Conservation (phyloP, 306 rosid species). For the Hippophae tibetana region DNA sequence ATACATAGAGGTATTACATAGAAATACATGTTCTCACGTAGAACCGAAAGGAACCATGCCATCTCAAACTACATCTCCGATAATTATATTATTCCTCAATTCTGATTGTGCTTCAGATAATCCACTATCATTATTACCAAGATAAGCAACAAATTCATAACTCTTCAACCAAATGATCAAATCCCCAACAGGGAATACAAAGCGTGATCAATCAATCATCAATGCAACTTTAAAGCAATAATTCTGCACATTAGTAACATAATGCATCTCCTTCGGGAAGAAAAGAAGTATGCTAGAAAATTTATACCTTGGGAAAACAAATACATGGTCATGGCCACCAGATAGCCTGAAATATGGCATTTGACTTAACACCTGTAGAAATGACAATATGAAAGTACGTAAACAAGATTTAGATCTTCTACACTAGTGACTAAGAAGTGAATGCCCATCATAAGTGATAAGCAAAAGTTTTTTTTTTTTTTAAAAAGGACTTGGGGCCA, state of each 20-base stretch:
- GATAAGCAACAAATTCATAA: too few relatives aligned
- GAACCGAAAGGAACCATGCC: too few relatives aligned
- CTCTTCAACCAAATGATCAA: too few relatives aligned
- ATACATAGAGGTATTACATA: too few relatives aligned
- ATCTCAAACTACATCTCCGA: too few relatives aligned
- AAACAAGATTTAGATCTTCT: background rate
- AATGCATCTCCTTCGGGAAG: background rate
- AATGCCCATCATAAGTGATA: too few relatives aligned
- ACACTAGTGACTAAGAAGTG: background rate
- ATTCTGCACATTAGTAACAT: too few relatives aligned
- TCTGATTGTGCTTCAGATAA: too few relatives aligned
- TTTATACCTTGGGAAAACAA: conserved; percentile 84
- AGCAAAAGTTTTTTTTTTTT: background rate
- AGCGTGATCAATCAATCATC: background rate
- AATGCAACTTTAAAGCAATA: background rate
- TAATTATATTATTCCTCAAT: too few relatives aligned
- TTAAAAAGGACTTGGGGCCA: background rate
- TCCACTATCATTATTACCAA: too few relatives aligned
- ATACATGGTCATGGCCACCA: conserved; percentile 87
- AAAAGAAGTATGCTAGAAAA: background rate
- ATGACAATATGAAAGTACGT: background rate
- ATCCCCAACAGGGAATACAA: background rate
- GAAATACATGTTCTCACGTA: too few relatives aligned
- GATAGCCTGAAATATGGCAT: conserved; percentile 92
- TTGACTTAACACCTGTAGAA: conserved; percentile 67